These are phyloP conservation scores for Loxodes magnus DNA, from an alignment of 73 alveolate genomes.

Conservation along the genomic window DNA sequence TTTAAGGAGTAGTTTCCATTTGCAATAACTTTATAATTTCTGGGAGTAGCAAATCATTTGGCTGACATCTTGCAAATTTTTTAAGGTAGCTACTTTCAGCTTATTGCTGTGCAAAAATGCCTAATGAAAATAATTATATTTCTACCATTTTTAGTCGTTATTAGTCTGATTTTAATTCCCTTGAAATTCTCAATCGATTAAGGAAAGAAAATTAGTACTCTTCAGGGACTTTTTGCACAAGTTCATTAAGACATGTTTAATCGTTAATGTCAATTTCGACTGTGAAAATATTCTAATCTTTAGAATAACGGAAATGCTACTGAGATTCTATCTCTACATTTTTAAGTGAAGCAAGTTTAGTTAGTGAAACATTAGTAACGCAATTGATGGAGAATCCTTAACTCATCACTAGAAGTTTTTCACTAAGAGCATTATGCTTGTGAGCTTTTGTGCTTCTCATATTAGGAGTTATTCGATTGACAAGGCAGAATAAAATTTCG, in stretches of 20 bases:
- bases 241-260: too few relatives aligned
- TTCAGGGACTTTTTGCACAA: conserved; percentile 12
- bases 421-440: neutral
- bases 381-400: conserved; percentile 1
- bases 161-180: neutral
- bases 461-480: conserved; percentile 9
- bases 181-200: neutral
- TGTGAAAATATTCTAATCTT: too few relatives aligned
- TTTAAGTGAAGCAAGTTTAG: too few relatives aligned
- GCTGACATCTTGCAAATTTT: conserved; percentile 9
- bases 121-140: neutral
- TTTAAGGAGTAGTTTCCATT: neutral
- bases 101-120: neutral
- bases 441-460: conserved; percentile 11
- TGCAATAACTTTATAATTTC: neutral
- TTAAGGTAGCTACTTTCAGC: neutral
- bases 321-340: too few relatives aligned
- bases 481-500: neutral
- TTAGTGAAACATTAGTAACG: too few relatives aligned
- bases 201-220: neutral
- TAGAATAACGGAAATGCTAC: too few relatives aligned
- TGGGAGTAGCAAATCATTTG: conserved; percentile 10
- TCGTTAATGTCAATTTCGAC: too few relatives aligned
- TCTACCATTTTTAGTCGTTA: neutral
- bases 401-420: conserved; percentile 12